phyloP scores from a whole-genome alignment of 2,329 filamentous ascomycete species.

The Tolypocladium sp. region DNA sequence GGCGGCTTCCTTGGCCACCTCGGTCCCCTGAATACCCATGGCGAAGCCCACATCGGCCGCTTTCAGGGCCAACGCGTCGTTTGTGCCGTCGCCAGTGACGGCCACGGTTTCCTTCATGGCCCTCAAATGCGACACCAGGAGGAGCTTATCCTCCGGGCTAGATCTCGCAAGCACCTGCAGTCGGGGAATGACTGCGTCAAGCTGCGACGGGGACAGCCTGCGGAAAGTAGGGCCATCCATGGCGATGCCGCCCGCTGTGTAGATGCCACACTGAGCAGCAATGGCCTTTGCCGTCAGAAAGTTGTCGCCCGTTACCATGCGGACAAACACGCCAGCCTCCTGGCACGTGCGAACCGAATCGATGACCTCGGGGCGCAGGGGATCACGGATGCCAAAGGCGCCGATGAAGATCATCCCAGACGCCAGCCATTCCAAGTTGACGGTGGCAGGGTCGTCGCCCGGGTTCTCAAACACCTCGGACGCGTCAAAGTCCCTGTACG shows the following conservation, averaged over 20 bases:
- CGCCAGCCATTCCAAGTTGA: conserved; percentile 27
- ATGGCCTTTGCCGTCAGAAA: conserved; percentile 35
- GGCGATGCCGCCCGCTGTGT: conserved; percentile 55
- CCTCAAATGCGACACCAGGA: conserved; percentile 54
- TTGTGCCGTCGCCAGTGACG: conserved; percentile 58
- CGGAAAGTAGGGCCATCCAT: conserved; percentile 48
- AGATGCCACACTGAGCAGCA: conserved; percentile 31
- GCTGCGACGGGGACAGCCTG: conserved; percentile 39
- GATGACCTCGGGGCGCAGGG: conserved; percentile 52
- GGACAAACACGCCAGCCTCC: conserved; percentile 55
- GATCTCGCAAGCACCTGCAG: conserved; percentile 61
- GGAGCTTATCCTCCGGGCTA: conserved; percentile 60
- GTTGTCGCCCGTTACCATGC: conserved; percentile 50
- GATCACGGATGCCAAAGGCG: conserved; percentile 57
- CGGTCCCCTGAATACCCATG: conserved; percentile 58
- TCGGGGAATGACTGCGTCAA: conserved; percentile 45
- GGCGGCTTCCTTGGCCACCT: conserved; percentile 58
- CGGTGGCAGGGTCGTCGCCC: conserved; percentile 21
- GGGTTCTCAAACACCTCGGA: conserved; percentile 55
- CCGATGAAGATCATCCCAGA: conserved; percentile 39
- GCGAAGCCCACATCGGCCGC: conserved; percentile 59
- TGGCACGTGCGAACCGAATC: conserved; percentile 55
- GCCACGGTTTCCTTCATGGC: conserved; percentile 58
- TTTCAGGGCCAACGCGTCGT: conserved; percentile 57
- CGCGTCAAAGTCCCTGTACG: conserved; percentile 63